phyloP scores from a whole-genome alignment of 257 asterid genomes.

The Gardenia jasminoides region DNA sequence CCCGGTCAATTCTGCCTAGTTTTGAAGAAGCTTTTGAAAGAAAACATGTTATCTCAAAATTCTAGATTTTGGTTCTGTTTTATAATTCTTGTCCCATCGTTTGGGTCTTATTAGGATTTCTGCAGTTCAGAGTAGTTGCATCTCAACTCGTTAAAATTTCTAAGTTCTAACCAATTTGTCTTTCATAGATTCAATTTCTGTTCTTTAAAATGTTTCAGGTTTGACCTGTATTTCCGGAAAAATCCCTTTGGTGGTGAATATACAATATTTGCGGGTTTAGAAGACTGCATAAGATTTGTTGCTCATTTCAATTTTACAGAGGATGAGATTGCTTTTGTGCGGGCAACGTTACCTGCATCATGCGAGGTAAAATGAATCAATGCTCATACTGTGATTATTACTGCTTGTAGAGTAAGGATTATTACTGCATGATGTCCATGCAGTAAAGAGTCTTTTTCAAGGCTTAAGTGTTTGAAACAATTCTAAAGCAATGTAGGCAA shows the following conservation, averaged over 20 bases:
- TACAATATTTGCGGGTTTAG: constrained; percentile 92
- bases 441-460: neutral
- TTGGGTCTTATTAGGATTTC: neutral
- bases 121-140: neutral
- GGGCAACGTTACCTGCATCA: constrained; percentile 62
- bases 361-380: constrained; percentile 66
- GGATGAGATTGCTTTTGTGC: constrained; percentile 77
- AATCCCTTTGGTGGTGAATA: constrained; percentile 98
- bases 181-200: too few relatives aligned
- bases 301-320: constrained; percentile 78
- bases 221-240: constrained; percentile 75
- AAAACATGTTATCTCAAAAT: neutral
- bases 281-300: constrained; percentile 87
- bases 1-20: neutral
- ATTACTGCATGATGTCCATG: neutral
- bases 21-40: neutral
- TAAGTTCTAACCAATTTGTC: neutral
- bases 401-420: neutral
- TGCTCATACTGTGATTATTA: neutral
- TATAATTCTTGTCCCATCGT: neutral
- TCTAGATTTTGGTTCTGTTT: neutral
- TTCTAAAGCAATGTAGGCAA: neutral
- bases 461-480: neutral
- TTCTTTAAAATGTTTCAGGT: constrained; percentile 46
- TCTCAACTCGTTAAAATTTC: neutral